Evolutionary conservation across 192 early-diverging fungal genomes (phyloP).

Genomic region (Entomortierella beljakovae): DNA sequence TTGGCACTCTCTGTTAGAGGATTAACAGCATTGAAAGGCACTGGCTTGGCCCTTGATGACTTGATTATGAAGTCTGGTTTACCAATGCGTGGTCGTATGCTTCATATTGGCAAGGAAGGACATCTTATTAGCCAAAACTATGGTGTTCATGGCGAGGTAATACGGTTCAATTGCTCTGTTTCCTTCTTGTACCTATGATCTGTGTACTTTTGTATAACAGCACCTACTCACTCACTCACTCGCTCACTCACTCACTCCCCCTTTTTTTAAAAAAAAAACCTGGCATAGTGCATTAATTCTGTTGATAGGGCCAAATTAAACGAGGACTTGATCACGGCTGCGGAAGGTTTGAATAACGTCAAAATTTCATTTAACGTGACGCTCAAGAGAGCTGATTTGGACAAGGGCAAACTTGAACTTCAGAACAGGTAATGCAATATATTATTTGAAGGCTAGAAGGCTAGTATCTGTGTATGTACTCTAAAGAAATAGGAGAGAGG

Average conservation of each 20-base stretch:
- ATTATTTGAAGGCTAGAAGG: no score
- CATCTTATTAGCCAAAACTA: constrained; percentile 84
- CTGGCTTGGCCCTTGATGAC: constrained; percentile 74
- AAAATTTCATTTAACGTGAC: constrained; percentile 82
- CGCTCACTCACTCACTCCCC: not conserved
- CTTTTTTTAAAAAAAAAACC: not conserved
- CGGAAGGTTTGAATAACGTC: constrained; percentile 74
- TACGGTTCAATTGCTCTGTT: not conserved
- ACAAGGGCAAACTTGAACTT: constrained; percentile 67
- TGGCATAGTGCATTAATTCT: constrained; percentile 88
- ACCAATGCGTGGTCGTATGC: constrained; percentile 95
- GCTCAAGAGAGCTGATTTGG: constrained; percentile 78
- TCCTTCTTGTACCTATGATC: not conserved
- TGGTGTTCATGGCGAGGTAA: constrained; percentile 87
- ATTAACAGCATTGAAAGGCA: constrained; percentile 79
- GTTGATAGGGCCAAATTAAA: constrained; percentile 89
- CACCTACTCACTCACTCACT: not conserved
- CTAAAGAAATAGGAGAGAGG: no score
- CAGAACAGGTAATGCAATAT: constrained; percentile 53
- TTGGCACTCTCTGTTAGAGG: constrained; percentile 92
- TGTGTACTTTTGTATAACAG: not conserved
- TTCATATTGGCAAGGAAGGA: constrained; percentile 79
- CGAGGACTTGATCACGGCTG: constrained; percentile 80
- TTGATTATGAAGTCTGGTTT: constrained; percentile 76
- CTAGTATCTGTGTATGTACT: no score